A percentile compares a stretch with the other conserved stretches of the same genome.
These are phyloP conservation scores for Mercurialis annua DNA, from an alignment of 345 rosid species.

Conservation along the genomic window DNA sequence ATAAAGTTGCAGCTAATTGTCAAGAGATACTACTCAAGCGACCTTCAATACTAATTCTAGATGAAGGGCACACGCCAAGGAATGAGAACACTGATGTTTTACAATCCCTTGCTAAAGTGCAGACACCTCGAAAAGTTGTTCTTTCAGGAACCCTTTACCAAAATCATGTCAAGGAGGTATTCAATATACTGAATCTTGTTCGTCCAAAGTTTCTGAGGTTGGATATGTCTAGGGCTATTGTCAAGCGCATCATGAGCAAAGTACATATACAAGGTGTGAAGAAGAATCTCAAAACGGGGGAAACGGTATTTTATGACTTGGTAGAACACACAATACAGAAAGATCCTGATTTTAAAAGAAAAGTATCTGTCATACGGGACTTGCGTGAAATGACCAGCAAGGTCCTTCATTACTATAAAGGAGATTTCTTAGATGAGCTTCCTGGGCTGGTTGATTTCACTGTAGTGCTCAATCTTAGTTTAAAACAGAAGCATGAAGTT, in stretches of 20 bases:
- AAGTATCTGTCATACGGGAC: constrained; percentile 64
- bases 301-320: constrained; percentile 49
- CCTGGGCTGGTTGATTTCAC: constrained; percentile 83
- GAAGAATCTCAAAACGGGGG: constrained; percentile 46
- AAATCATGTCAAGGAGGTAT: constrained; percentile 83
- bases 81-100: constrained; percentile 67
- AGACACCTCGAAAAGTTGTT: constrained; percentile 77
- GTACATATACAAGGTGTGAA: constrained; percentile 45
- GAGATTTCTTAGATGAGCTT: constrained; percentile 81
- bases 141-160: constrained; percentile 91
- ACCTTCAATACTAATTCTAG: constrained; percentile 78
- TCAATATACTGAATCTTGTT: constrained; percentile 75
- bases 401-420: constrained; percentile 86
- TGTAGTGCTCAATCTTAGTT: constrained; percentile 60
- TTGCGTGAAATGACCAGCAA: constrained; percentile 77
- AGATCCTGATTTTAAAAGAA: constrained; percentile 46
- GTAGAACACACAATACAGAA: constrained; percentile 71
- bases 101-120: constrained; percentile 74
- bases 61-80: constrained; percentile 90
- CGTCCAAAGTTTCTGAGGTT: constrained; percentile 76
- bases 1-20: constrained; percentile 34
- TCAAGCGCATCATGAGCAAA: constrained; percentile 59
- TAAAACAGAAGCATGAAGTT: constrained; percentile 51
- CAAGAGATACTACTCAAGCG: constrained; percentile 61
- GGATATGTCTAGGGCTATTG: constrained; percentile 42